Evolutionary conservation across 306 rosid species (phyloP).

Genomic region (apple (Malus domestica)): DNA sequence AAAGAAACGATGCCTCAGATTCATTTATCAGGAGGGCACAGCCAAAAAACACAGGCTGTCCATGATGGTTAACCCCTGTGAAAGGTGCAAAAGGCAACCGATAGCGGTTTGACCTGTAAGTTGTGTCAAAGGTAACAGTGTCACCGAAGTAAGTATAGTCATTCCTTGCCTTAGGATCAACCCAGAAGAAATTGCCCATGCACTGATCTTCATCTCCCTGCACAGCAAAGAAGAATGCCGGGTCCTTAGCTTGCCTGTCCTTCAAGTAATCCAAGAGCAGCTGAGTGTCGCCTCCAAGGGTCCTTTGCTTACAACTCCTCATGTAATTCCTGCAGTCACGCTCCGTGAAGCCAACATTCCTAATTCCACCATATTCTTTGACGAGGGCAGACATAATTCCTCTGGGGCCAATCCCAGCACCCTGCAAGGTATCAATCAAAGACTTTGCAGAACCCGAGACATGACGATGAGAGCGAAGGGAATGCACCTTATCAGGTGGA

Average conservation of each 20-base stretch:
- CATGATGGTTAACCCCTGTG: constrained; percentile 35
- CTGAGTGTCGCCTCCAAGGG: constrained; percentile 30
- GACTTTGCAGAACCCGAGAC: constrained; percentile 27
- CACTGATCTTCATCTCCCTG: constrained; percentile 33
- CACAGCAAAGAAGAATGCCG: constrained; percentile 25
- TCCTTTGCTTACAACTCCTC: constrained; percentile 29
- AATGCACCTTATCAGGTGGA: constrained; percentile 31
- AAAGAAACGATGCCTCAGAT: constrained; percentile 28
- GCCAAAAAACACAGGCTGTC: constrained; percentile 28
- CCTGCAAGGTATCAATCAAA: constrained; percentile 31
- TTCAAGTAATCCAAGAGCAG: constrained; percentile 28
- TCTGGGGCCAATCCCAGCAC: constrained; percentile 35
- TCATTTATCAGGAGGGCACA: constrained; percentile 30
- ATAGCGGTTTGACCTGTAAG: constrained; percentile 30
- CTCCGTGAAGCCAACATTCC: constrained; percentile 28
- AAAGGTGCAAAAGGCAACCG: constrained; percentile 34
- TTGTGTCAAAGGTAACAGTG: constrained; percentile 30
- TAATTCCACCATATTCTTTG: constrained; percentile 31
- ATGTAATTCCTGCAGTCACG: constrained; percentile 35
- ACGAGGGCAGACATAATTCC: constrained; percentile 37
- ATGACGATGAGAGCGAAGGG: constrained; percentile 30
- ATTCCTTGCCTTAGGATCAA: constrained; percentile 24
- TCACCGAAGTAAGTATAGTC: constrained; percentile 31
- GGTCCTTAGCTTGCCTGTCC: constrained; percentile 21
- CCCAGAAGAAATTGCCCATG: constrained; percentile 30